Conservation (phyloP, 2,329 filamentous ascomycete genomes). For the Dactylellina haptotyla region DNA sequence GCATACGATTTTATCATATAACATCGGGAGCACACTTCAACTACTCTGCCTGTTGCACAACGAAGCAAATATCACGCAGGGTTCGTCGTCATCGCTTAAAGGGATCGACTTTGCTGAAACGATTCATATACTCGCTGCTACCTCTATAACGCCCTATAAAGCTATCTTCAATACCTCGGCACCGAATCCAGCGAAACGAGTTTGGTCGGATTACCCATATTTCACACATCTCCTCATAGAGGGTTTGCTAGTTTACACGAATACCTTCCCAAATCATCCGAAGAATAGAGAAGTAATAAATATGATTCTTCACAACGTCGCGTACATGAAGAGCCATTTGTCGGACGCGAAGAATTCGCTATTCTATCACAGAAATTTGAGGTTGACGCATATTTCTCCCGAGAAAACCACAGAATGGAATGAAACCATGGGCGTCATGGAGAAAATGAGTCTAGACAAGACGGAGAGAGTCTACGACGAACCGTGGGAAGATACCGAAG, state of each 20-base stretch:
- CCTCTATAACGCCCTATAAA: slow-evolving; percentile 43
- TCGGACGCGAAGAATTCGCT: slow-evolving; percentile 15
- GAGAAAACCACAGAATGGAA: slow-evolving; percentile 46
- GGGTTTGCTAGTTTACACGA: slow-evolving; percentile 25
- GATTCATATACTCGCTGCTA: slow-evolving; percentile 32
- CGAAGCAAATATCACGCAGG: slow-evolving; percentile 15
- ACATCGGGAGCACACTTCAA: slow-evolving; percentile 47
- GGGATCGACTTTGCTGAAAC: slow-evolving; percentile 21
- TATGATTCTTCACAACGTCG: slow-evolving; percentile 45
- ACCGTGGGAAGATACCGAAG: slow-evolving; percentile 23
- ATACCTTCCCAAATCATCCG: slow-evolving; percentile 43
- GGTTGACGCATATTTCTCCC: slow-evolving; percentile 28
- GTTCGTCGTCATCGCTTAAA: background rate
- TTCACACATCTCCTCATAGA: slow-evolving; percentile 48
- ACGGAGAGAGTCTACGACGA: slow-evolving; percentile 49
- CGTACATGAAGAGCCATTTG: slow-evolving; percentile 31
- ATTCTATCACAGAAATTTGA: slow-evolving; percentile 44
- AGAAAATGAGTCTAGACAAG: slow-evolving; percentile 26
- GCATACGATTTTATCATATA: slow-evolving; percentile 42
- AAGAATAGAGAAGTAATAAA: slow-evolving; percentile 40
- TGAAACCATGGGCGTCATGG: slow-evolving; percentile 33
- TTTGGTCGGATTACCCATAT: slow-evolving; percentile 48
- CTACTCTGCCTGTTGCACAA: slow-evolving; percentile 40
- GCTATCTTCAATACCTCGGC: slow-evolving; percentile 47
- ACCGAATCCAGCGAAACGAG: slow-evolving; percentile 34